Conservation (phyloP, 768 basidiomycete genomes). For the Antrodiella citrinella region DNA sequence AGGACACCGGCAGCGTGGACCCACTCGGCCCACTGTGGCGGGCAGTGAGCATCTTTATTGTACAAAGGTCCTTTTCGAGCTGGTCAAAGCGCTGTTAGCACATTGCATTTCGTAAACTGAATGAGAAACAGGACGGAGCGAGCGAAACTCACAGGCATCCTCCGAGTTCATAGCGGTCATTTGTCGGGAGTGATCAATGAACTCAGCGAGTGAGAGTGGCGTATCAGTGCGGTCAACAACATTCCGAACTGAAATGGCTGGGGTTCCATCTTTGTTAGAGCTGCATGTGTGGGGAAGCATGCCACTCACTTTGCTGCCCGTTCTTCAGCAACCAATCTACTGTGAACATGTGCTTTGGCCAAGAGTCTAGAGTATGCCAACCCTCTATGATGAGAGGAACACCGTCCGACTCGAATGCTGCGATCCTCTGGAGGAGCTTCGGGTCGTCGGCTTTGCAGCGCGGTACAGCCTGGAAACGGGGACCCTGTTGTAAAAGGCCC, state of each 20-base stretch:
- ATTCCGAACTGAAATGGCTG: conserved; percentile 59
- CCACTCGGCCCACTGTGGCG: conserved; percentile 57
- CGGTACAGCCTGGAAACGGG: conserved; percentile 35
- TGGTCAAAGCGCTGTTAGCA: no score
- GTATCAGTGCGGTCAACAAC: conserved; percentile 50
- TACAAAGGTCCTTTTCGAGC: no score
- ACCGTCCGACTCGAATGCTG: conserved; percentile 40
- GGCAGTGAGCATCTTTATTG: conserved; percentile 73
- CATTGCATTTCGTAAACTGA: no score
- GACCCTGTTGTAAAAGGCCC: conserved; percentile 27
- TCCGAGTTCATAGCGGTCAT: no score
- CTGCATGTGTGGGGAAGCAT: neutral
- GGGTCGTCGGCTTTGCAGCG: conserved; percentile 29
- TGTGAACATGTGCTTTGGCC: conserved; percentile 49
- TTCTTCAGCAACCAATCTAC: conserved; percentile 43
- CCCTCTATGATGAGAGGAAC: conserved; percentile 57
- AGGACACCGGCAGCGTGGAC: conserved; percentile 38
- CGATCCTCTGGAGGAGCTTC: conserved; percentile 24
- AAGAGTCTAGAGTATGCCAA: conserved; percentile 44
- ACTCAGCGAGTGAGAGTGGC: conserved; percentile 41
- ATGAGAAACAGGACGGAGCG: no score
- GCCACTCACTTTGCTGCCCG: conserved; percentile 17
- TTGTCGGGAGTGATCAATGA: conserved; percentile 28
- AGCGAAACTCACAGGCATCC: no score
- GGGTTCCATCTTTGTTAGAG: neutral